Percentiles rank a stretch among this genome's conserved stretches.
These are phyloP conservation scores for Tetrapisispora phaffii DNA, from an alignment of 805 yeast species.

Conservation along the genomic window DNA sequence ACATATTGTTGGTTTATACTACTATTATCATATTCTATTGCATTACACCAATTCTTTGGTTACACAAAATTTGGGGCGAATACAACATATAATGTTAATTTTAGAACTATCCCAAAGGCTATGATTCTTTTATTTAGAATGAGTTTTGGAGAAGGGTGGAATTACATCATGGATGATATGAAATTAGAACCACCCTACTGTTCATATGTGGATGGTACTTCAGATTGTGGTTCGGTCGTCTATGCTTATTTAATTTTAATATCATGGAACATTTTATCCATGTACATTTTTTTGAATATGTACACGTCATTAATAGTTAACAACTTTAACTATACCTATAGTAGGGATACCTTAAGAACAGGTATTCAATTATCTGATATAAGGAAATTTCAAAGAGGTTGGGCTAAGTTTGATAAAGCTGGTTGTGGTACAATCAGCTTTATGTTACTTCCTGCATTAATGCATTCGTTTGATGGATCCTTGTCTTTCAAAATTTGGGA, in stretches of 20 bases:
- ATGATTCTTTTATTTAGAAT: background rate
- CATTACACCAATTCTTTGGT: background rate
- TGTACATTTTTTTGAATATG: conserved; percentile 2
- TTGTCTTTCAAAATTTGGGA: conserved; percentile 1
- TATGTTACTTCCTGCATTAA: background rate
- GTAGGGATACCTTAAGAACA: background rate
- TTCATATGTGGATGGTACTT: background rate
- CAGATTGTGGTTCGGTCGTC: background rate
- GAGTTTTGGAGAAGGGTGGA: conserved; percentile 5
- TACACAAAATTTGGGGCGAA: conserved; percentile 2
- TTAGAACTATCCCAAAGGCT: conserved; percentile 1
- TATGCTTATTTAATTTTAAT: background rate
- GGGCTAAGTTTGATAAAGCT: background rate
- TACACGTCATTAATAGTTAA: background rate
- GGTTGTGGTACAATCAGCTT: background rate
- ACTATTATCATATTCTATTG: background rate
- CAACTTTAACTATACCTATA: background rate
- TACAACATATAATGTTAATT: background rate
- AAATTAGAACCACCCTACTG: background rate
- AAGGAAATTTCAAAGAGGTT: background rate
- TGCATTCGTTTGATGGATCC: conserved; percentile 2
- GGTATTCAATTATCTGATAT: background rate
- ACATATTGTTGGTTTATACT: conserved; percentile 1
- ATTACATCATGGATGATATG: conserved; percentile 2
- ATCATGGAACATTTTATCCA: conserved; percentile 3